Conservation (phyloP, 768 basidiomycete genomes). For the Lentinula detonsa region DNA sequence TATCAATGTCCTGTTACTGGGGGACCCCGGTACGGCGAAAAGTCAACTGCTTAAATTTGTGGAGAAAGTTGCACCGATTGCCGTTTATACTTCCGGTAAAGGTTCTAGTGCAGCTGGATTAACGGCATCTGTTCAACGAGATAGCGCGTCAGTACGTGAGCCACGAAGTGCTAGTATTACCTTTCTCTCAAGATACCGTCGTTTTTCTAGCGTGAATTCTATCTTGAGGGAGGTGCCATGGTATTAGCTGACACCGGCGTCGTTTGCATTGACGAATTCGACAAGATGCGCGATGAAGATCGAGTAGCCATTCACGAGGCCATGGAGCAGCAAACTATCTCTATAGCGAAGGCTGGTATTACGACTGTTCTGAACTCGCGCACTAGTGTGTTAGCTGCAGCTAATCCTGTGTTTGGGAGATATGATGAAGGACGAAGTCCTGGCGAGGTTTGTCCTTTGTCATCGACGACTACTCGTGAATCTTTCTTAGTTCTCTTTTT, state of each 20-base stretch:
- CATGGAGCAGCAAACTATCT: conserved; percentile 99
- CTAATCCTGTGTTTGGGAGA: conserved; percentile 96
- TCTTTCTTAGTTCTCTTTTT: neutral
- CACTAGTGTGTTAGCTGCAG: conserved; percentile 93
- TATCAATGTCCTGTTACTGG: conserved; percentile 93
- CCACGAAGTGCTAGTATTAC: conserved; percentile 20
- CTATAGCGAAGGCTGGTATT: conserved; percentile 98
- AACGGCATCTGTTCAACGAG: conserved; percentile 95
- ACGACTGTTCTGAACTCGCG: conserved; percentile 95
- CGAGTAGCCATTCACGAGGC: conserved; percentile 99
- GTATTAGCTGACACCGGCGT: conserved; percentile 97
- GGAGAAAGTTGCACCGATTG: conserved; percentile 98
- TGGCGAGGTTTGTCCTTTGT: conserved; percentile 60
- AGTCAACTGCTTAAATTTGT: conserved; percentile 98
- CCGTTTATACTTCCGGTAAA: conserved; percentile 98
- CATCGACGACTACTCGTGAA: no score
- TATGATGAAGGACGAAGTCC: conserved; percentile 97
- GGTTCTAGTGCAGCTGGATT: conserved; percentile 98
- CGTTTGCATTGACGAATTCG: conserved; percentile 99
- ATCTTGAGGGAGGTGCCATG: conserved; percentile 99
- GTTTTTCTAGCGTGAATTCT: conserved; percentile 81
- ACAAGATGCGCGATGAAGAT: conserved; percentile 99
- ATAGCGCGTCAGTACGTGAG: conserved; percentile 66
- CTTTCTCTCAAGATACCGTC: neutral
- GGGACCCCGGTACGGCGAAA: conserved; percentile 98